These are phyloP conservation scores for Penicillium cataractarum DNA, from an alignment of 495 filamentous ascomycete species.

Conservation along the genomic window DNA sequence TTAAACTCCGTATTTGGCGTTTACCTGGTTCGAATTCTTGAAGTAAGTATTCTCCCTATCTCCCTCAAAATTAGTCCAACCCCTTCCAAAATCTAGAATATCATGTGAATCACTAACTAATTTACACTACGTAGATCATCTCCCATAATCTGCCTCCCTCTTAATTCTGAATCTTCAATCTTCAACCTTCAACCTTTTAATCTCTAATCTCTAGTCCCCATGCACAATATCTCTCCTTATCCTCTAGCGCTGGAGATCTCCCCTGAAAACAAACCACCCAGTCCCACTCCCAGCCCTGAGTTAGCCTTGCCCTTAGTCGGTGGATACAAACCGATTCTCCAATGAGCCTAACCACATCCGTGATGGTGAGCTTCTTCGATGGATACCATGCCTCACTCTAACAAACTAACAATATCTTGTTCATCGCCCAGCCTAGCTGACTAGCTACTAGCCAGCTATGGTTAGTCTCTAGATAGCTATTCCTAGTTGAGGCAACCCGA, in stretches of 20 bases:
- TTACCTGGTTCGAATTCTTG: not conserved
- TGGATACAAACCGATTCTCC: not conserved
- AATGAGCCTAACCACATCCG: not conserved
- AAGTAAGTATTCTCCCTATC: not conserved
- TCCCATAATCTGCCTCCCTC: not conserved
- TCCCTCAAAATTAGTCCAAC: not conserved
- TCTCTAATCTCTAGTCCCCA: not conserved
- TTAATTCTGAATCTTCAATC: not conserved
- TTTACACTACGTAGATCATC: conserved; percentile 11
- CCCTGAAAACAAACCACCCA: not conserved
- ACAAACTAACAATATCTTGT: too few relatives aligned
- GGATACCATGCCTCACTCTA: too few relatives aligned
- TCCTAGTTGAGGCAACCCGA: not conserved
- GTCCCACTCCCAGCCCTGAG: not conserved
- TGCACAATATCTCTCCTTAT: not conserved
- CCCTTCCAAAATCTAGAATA: not conserved
- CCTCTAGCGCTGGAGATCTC: conserved; percentile 8
- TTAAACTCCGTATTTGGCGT: not conserved
- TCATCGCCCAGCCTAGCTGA: too few relatives aligned
- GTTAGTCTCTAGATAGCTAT: not conserved
- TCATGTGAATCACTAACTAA: not conserved
- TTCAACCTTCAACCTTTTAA: too few relatives aligned
- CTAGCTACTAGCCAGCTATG: too few relatives aligned
- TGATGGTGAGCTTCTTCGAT: not conserved
- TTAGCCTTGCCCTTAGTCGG: not conserved